Conservation (phyloP, 2,329 filamentous ascomycete genomes). For the Cadophora luteo-olivacea region DNA sequence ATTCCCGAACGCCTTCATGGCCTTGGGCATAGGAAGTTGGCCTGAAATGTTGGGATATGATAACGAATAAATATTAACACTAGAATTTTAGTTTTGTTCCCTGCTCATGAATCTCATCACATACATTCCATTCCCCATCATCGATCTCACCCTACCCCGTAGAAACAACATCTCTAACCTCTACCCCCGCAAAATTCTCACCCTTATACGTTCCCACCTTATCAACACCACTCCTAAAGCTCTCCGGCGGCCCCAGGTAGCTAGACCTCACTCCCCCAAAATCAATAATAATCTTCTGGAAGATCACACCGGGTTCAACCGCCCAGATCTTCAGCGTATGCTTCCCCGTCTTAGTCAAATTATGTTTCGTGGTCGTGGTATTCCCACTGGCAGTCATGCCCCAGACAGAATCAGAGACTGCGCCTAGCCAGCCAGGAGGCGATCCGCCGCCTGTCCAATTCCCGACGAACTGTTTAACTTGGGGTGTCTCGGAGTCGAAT, state of each 20-base stretch:
- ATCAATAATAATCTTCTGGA: conserved; percentile 51
- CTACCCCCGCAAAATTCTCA: conserved; percentile 34
- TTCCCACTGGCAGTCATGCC: conserved; percentile 36
- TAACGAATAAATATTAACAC: conserved; percentile 19
- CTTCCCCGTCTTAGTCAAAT: conserved; percentile 30
- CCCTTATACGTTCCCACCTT: conserved; percentile 33
- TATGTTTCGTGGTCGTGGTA: conserved; percentile 41
- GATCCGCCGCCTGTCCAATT: conserved; percentile 36
- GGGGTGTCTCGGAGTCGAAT: conserved; percentile 48
- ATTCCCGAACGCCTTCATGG: neutral
- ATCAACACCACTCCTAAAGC: conserved; percentile 37
- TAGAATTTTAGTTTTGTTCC: conserved; percentile 2
- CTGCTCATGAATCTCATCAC: neutral
- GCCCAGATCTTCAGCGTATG: conserved; percentile 48
- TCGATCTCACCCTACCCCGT: neutral
- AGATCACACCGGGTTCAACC: conserved; percentile 46
- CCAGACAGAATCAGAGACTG: conserved; percentile 41
- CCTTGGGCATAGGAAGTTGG: too few species aligned
- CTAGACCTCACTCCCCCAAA: conserved; percentile 49
- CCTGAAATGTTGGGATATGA: too few species aligned
- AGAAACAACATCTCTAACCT: conserved; percentile 21
- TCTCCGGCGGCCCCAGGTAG: conserved; percentile 51
- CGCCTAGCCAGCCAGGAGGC: conserved; percentile 35
- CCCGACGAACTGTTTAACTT: conserved; percentile 45
- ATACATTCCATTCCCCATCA: neutral